phyloP scores from a whole-genome alignment of 1,139 yeast species.

The Lodderomyces theae region DNA sequence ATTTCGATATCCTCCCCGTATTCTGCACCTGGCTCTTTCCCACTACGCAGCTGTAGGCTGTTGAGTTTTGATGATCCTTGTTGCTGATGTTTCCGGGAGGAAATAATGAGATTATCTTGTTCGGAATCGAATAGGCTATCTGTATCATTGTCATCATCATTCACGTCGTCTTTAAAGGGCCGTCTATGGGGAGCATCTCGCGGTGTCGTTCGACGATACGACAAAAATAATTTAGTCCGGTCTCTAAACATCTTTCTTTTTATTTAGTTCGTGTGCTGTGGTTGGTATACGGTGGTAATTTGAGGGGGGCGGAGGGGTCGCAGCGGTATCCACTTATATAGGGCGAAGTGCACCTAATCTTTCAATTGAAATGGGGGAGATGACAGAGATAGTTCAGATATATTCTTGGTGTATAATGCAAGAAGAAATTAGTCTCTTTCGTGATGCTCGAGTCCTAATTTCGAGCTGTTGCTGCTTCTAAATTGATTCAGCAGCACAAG shows the following conservation, averaged over 20 bases:
- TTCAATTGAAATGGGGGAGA: too few relatives aligned
- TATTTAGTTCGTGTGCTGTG: too few relatives aligned
- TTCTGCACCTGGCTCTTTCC: conserved; percentile 1
- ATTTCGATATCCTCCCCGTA: conserved; percentile 37
- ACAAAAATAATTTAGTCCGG: conserved; percentile 66
- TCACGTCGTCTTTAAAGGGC: conserved; percentile 29
- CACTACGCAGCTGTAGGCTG: conserved; percentile 5
- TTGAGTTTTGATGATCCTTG: not conserved
- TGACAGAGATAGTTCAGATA: too few relatives aligned
- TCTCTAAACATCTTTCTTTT: conserved; percentile 59
- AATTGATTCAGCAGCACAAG: too few relatives aligned
- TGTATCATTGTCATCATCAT: conserved; percentile 55
- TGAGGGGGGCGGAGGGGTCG: too few relatives aligned
- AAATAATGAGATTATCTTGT: conserved; percentile 42
- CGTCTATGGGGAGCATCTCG: conserved; percentile 25
- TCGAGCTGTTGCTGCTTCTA: too few relatives aligned
- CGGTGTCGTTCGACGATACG: conserved; percentile 72
- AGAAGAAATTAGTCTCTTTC: too few relatives aligned
- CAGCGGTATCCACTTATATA: not conserved
- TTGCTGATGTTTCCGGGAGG: conserved; percentile 4
- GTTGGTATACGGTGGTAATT: too few relatives aligned
- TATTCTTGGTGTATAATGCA: too few relatives aligned
- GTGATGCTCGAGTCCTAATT: too few relatives aligned
- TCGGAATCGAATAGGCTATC: conserved; percentile 14
- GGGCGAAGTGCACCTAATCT: too few relatives aligned